Base-by-base conservation (phyloP, 169 alveolate genomes). In the Plasmodium reichenowi region DNA sequence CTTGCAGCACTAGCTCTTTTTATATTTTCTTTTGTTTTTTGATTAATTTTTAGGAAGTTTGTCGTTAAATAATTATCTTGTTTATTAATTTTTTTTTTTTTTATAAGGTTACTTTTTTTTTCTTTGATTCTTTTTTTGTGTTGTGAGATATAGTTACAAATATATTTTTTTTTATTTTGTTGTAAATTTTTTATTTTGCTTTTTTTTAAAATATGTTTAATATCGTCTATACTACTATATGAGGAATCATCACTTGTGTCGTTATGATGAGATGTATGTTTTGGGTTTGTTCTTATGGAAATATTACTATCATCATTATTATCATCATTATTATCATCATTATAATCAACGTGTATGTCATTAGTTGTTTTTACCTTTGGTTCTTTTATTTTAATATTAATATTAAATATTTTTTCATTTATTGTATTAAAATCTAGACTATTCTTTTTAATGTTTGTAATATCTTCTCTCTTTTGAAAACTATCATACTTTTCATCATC, bases 1-100 rank as follows among this genome's bases (percentile, higher is more conserved):
- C 72, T 64, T 4, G 89, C 89, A 8, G 67, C 67, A 22, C 89
- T 76, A 58, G 89, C 89, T 68, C 89, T 76, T 71, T 76, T 76
- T 1, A 59, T 54, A 66, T 76, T 76, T 12, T 76, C 89, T 47
- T 76, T 76, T 50, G 89, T 26, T 3, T 63, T 50, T 43, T 63
- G 64, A 68, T 26, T 76, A 48, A 67, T 76, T 45, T 47, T 76
- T 45, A 76, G 63, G 12, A 63, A 48, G 13, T 64, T 76, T 17
- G 38, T 20, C 10, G 64, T 76, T 29, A 76, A 66, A 76, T 47
- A 3, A 7, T 58, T 64, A 29, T 64, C 38, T 24, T 63, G 64
- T 52, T 48, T 76, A 10, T 24, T 26, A 64, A 59, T 64, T 74
- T 74, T 50, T 26, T 58, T 29, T 74, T 60, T 74, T 54, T 12